A percentile compares a stretch with the other conserved stretches of the same genome.
phyloP scores from a whole-genome alignment of 768 basidiomycete genomes.

The Cystobasidium onofrii region DNA sequence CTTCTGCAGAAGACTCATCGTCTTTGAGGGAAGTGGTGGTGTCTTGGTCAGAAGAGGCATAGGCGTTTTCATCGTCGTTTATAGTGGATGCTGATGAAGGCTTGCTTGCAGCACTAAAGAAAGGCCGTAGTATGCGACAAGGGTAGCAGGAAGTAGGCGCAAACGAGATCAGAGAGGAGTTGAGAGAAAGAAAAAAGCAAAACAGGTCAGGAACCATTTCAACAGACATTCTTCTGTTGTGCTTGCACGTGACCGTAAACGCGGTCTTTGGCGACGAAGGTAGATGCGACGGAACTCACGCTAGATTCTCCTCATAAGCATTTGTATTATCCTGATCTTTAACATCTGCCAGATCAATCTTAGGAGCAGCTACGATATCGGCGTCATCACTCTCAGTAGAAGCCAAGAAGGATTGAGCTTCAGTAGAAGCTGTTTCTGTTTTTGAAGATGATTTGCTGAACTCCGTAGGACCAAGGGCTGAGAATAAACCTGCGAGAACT shows the following conservation, averaged over 20 bases:
- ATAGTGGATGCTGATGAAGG: neutral
- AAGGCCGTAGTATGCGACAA: neutral
- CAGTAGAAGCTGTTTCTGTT: neutral
- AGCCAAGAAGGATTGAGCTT: neutral
- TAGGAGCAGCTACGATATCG: neutral
- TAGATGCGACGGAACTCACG: neutral
- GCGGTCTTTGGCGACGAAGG: neutral
- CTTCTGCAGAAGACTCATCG: neutral
- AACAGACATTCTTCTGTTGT: no score
- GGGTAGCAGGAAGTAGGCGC: neutral
- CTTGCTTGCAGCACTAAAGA: no score
- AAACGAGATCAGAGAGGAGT: neutral
- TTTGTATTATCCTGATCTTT: neutral
- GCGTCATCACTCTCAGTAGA: neutral
- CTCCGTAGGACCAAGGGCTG: conserved; percentile 2
- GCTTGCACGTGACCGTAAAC: neutral
- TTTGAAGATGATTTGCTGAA: conserved; percentile 5
- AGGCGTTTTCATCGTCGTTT: neutral
- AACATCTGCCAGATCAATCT: conserved; percentile 6
- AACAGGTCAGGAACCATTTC: neutral
- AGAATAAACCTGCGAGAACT: conserved; percentile 4
- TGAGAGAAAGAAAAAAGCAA: neutral
- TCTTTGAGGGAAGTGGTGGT: neutral
- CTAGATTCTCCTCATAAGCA: conserved; percentile 6
- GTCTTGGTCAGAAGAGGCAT: neutral